Base-by-base conservation (phyloP, 2,329 filamentous ascomycete species). In the Plenodomus biglobosus region DNA sequence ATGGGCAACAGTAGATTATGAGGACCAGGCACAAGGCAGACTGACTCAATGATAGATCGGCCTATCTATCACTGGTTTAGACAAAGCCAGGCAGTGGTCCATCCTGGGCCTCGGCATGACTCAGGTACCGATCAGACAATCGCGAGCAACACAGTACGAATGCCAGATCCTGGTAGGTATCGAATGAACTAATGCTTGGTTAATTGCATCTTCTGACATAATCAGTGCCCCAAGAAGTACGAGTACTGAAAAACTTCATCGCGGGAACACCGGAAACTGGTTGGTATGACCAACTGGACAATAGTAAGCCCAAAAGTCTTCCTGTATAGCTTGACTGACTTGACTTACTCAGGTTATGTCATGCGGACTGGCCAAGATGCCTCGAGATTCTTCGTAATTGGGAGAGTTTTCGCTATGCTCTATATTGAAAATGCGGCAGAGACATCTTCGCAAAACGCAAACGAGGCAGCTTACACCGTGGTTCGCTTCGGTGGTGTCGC, bases 321-420 rank as follows among this genome's bases (percentile, higher is more conserved):
- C 8, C 19, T 3, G 5, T 10, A 8, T 8, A 8, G 6, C 27
- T 20, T 32, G 6, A 11, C 42, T 38, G 8, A 34, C 2, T 8
- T 21, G 7, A 32, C 7, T 15, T 3, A 8, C 13, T 3, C 5
- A 64, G 62, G 38, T 10, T 66, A 65, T 32, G 19, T 40, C 3
- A 60, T 66, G 56, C 38, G 61, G 8, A 60, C 47, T 8, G 44
- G 52, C 3, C 1, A 3, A 1, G 57, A 64, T 16, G 53, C 51
- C 1, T 40, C 34, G 0, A 2, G 39, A 0, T 66, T 65, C 35
- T 66, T 66, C 40, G 37, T 36, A 1, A 34, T 38, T 7, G 63
- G 63, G 1, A 54, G 48, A 22, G 56, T 65, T 0, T 62, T 67
- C 20, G 30, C 62, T 0, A 63, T 63, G 53, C 53, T 67, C 0